phyloP scores from a whole-genome alignment of 441 rosid species.

The Cnidoscolus chayamansa region DNA sequence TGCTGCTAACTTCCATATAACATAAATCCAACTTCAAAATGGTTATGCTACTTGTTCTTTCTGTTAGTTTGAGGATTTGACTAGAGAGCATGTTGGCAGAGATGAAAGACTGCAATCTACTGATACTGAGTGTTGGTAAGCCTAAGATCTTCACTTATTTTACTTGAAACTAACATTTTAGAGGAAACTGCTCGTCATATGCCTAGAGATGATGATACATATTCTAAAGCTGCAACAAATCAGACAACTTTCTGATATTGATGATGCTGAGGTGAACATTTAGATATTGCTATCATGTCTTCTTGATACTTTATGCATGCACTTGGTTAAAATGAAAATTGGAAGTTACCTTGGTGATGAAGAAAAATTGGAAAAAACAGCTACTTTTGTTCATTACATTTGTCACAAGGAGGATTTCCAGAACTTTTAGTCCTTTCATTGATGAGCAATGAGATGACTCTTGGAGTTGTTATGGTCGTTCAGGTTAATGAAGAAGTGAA shows the following conservation, averaged over 20 bases:
- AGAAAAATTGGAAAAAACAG: too few relatives aligned
- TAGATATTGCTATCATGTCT: neutral
- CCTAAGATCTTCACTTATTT: neutral
- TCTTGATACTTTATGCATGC: neutral
- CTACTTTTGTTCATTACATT: too few relatives aligned
- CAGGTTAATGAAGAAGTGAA: too few relatives aligned
- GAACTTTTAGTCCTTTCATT: too few relatives aligned
- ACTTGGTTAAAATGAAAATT: neutral
- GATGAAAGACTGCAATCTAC: constrained; percentile 24
- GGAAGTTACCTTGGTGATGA: too few relatives aligned
- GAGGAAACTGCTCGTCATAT: constrained; percentile 22
- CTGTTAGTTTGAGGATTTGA: constrained; percentile 35
- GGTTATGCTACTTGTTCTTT: neutral
- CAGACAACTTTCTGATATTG: constrained; percentile 77
- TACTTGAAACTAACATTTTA: constrained; percentile 16
- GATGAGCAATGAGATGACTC: too few relatives aligned
- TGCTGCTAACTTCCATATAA: neutral
- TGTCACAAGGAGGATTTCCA: too few relatives aligned
- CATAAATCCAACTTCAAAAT: neutral
- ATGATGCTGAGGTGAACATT: constrained; percentile 67
- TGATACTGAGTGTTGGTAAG: constrained; percentile 33
- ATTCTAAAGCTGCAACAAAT: constrained; percentile 47
- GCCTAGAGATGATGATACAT: constrained; percentile 30
- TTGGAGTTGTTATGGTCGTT: too few relatives aligned
- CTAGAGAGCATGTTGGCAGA: constrained; percentile 27